phyloP scores from a whole-genome alignment of 768 basidiomycete genomes.

The Termitomyces sp. region DNA sequence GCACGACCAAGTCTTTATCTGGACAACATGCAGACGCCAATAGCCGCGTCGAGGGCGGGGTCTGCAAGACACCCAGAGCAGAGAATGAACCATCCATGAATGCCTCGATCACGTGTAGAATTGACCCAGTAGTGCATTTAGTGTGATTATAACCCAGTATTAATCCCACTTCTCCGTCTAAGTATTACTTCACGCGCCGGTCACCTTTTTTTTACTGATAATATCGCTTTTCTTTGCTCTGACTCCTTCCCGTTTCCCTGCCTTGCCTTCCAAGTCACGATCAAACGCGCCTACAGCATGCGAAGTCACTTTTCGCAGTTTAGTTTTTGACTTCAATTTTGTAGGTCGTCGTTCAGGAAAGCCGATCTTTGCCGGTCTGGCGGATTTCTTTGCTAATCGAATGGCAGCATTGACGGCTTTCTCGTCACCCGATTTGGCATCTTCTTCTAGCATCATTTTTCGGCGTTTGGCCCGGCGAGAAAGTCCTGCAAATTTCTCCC shows the following conservation, averaged over 20 bases:
- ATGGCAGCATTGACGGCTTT: conserved; percentile 68
- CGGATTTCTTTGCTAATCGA: conserved; percentile 81
- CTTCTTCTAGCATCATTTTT: conserved; percentile 82
- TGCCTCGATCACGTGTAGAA: not conserved
- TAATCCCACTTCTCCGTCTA: no score
- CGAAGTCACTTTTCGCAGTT: conserved; percentile 29
- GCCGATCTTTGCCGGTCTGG: conserved; percentile 73
- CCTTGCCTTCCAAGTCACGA: conserved; percentile 50
- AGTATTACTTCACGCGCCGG: conserved; percentile 23
- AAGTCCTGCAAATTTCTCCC: conserved; percentile 77
- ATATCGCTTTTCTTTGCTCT: conserved; percentile 61
- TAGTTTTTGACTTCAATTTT: conserved; percentile 29
- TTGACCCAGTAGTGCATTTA: no score
- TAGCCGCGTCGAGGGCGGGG: conserved; percentile 57
- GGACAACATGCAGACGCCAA: conserved; percentile 72
- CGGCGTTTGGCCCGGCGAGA: conserved; percentile 86
- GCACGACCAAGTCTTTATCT: conserved; percentile 75
- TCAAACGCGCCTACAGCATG: conserved; percentile 47
- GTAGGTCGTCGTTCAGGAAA: conserved; percentile 32
- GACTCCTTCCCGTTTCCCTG: conserved; percentile 49
- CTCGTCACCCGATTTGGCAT: conserved; percentile 55
- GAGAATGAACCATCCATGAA: conserved; percentile 38
- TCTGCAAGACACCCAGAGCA: conserved; percentile 50
- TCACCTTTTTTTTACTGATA: conserved; percentile 51
- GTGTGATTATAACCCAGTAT: no score